Evolutionary conservation across 1,139 yeast species (phyloP).

Genomic region (Suhomyces atakaporum): DNA sequence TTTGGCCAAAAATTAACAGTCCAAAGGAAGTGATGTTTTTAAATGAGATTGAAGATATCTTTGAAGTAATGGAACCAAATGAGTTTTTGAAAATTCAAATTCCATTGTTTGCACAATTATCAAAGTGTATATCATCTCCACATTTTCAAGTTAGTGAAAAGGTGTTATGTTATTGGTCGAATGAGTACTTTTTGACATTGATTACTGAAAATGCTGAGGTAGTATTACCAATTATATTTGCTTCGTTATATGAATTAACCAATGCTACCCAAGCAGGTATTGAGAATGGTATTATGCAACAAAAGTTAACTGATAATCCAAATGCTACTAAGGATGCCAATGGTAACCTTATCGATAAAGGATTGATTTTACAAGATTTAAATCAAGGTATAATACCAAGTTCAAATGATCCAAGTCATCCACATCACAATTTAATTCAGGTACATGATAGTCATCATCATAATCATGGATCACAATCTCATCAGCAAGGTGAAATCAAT

Average conservation of each 20-base stretch:
- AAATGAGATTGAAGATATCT: conserved; percentile 94
- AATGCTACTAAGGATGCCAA: conserved; percentile 47
- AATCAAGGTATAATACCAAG: conserved; percentile 23
- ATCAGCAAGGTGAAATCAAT: conserved; percentile 17
- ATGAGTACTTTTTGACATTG: conserved; percentile 86
- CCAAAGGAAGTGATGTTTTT: conserved; percentile 96
- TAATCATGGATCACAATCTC: conserved; percentile 6
- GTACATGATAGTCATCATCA: conserved; percentile 12
- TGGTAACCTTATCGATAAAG: conserved; percentile 47
- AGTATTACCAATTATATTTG: conserved; percentile 87
- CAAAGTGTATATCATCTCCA: conserved; percentile 91
- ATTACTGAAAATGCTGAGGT: conserved; percentile 92
- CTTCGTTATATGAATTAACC: conserved; percentile 83
- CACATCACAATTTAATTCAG: conserved; percentile 21
- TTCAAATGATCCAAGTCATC: conserved; percentile 21
- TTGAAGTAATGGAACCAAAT: conserved; percentile 92
- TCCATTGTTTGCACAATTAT: conserved; percentile 89
- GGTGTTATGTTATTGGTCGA: conserved; percentile 91
- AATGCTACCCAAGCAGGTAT: conserved; percentile 52
- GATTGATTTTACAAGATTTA: conserved; percentile 33
- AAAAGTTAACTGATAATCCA: conserved; percentile 44
- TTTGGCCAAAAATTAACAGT: conserved; percentile 96
- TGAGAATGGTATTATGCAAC: conserved; percentile 51
- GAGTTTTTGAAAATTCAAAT: conserved; percentile 92
- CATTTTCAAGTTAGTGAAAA: conserved; percentile 98